Evolutionary conservation across 208 protist genomes (phyloP).

Genomic region (Crithidia brevicula): DNA sequence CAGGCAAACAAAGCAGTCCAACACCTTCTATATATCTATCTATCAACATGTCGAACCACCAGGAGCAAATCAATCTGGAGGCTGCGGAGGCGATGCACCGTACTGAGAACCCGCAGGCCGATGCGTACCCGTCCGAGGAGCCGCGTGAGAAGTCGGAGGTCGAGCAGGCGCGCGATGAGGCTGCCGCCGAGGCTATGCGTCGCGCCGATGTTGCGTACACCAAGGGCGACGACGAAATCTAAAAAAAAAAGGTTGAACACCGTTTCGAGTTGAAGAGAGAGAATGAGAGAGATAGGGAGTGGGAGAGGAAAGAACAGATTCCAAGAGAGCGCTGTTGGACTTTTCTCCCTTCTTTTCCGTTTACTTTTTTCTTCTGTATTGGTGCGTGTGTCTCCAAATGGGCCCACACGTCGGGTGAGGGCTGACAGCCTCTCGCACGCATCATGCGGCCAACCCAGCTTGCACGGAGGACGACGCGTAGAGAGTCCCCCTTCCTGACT

Average conservation of each 20-base stretch:
- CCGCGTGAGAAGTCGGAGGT: background rate
- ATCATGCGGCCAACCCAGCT: too few relatives aligned
- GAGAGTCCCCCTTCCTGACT: too few relatives aligned
- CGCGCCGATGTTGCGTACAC: slow-evolving; percentile 20
- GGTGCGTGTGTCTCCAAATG: too few relatives aligned
- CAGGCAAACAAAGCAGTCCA: too few relatives aligned
- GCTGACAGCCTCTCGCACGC: too few relatives aligned
- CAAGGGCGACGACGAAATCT: slow-evolving; percentile 6
- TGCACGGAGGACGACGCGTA: too few relatives aligned
- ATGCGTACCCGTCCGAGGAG: slow-evolving; percentile 9
- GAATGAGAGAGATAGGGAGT: background rate
- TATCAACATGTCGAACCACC: slow-evolving; percentile 10
- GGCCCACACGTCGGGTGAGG: too few relatives aligned
- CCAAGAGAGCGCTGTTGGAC: background rate
- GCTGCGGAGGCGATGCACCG: slow-evolving; percentile 33
- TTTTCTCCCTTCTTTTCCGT: background rate
- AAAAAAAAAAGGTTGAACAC: slow-evolving; percentile 13
- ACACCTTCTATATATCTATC: too few relatives aligned
- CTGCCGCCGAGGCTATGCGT: slow-evolving; percentile 29
- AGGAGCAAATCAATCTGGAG: slow-evolving; percentile 29
- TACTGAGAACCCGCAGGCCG: slow-evolving; percentile 22
- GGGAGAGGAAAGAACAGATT: background rate
- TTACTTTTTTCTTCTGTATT: slow-evolving; percentile 4
- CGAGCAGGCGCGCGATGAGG: slow-evolving; percentile 1
- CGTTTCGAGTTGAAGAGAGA: too few relatives aligned